Conservation (phyloP, 306 rosid species). For the Pyrus bretschneideri region DNA sequence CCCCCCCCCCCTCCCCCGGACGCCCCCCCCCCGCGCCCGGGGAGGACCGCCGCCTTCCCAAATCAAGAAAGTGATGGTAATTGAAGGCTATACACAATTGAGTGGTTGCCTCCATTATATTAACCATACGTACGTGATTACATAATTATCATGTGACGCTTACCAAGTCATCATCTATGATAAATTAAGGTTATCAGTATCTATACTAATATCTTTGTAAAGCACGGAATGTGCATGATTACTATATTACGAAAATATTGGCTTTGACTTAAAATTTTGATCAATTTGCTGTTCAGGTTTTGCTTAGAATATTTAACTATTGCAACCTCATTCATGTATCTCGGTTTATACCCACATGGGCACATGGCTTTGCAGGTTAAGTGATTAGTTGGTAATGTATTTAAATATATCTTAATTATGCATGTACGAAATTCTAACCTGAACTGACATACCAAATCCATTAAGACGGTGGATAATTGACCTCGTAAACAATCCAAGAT, state of each 20-base stretch:
- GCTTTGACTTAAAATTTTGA: not conserved
- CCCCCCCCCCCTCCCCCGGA: too few relatives aligned
- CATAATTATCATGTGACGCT: too few relatives aligned
- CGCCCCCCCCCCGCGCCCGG: too few relatives aligned
- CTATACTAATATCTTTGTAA: not conserved
- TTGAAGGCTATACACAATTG: too few relatives aligned
- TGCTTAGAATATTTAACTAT: not conserved
- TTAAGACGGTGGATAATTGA: not conserved
- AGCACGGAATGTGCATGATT: not conserved
- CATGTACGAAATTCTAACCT: not conserved
- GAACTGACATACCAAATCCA: not conserved
- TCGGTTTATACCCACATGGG: not conserved
- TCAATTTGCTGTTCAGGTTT: not conserved
- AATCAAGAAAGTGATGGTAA: too few relatives aligned
- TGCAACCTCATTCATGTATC: not conserved
- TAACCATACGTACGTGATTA: too few relatives aligned
- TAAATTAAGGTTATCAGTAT: not conserved
- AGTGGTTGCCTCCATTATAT: too few relatives aligned
- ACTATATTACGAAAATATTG: not conserved
- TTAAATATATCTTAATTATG: not conserved
- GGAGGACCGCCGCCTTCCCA: too few relatives aligned
- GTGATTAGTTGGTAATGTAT: not conserved
- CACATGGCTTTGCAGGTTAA: not conserved
- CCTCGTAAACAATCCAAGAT: not conserved
- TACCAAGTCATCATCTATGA: not conserved